Evolutionary conservation across 345 rosid genomes (phyloP).

Genomic region (Gossypium herbaceum): DNA sequence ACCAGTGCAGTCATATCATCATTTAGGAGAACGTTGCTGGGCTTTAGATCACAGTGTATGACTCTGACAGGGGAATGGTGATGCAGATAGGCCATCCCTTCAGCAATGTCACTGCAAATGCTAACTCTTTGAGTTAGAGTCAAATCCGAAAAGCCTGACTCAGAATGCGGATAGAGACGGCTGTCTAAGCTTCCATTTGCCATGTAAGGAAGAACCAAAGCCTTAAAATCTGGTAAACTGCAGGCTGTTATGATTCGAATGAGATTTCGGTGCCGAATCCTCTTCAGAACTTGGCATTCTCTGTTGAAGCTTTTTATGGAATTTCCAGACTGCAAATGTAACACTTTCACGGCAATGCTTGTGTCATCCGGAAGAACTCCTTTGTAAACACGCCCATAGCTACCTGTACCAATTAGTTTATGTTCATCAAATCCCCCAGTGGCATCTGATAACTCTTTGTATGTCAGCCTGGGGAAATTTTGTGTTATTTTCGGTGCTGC

Average conservation of each 20-base stretch:
- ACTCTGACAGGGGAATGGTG: conserved; percentile 54
- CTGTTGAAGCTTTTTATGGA: conserved; percentile 52
- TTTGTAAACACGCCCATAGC: conserved; percentile 44
- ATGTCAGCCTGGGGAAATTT: conserved; percentile 50
- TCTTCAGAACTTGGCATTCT: conserved; percentile 54
- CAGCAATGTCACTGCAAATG: conserved; percentile 54
- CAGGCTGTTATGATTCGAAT: conserved; percentile 57
- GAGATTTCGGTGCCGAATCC: conserved; percentile 54
- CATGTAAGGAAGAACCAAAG: conserved; percentile 55
- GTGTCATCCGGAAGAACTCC: conserved; percentile 47
- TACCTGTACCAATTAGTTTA: conserved; percentile 39
- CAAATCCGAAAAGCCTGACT: conserved; percentile 34
- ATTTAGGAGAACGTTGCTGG: conserved; percentile 60
- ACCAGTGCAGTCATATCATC: conserved; percentile 63
- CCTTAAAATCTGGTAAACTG: conserved; percentile 55
- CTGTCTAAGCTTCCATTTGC: conserved; percentile 52
- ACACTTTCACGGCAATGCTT: conserved; percentile 45
- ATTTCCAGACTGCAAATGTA: conserved; percentile 36
- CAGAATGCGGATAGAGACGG: conserved; percentile 41
- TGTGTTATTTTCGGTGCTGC: conserved; percentile 25
- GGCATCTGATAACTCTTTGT: conserved; percentile 45
- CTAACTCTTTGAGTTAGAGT: conserved; percentile 47
- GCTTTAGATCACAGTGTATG: conserved; percentile 58
- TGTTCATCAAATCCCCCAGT: conserved; percentile 38
- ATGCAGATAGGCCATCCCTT: conserved; percentile 65